Base-by-base conservation (phyloP, 768 basidiomycete genomes). In the Suillus paluster region DNA sequence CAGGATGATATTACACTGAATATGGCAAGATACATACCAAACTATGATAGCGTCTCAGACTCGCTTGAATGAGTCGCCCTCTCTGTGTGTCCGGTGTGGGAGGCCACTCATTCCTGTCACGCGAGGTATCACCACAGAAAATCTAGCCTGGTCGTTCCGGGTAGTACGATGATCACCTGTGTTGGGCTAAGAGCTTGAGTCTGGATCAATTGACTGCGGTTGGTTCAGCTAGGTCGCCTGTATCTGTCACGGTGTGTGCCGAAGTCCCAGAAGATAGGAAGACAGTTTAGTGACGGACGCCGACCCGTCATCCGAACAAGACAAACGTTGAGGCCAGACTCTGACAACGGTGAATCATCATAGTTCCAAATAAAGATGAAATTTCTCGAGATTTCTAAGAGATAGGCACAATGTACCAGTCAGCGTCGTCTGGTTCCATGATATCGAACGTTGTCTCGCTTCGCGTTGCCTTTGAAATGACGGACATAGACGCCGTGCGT, bases 361-460 rank as follows among this genome's bases (percentile, higher is more conserved):
- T 30, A 1, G 45, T 63, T 36, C 54, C 46, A 64, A 62, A 63
- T 27, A 30, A 46, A 50, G 45, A 41, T 49, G 8, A 39, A 49
- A 52, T 36, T 68, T 70, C 63, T 44, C 25, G 38, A 39, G 44
- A 50, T 70, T 61, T 46, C 57, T 38, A 46, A 64, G 52, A 23
- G 36, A 23, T 46, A 61, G 30, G 48, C 59, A 30, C 39, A 19
- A 11, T 45, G 11, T 11, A 10, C 23, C 36, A 34, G 10, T 23
- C n/a, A 46, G 15, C 46, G 25, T 21, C 30, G 8, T 9, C 15
- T 30, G 23, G 3, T 25, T 46, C 8, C 10, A 4, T 30, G 30
- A 33, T 7, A 9, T 30, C n/a, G 25, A 11, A 17, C 10, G 5
- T 21, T 23, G 15, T 30, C n/a, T 39, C n/a, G 6, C 36, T 21